These are phyloP conservation scores for Leonotis leonurus DNA, from an alignment of 257 asterid genomes.

Conservation along the genomic window DNA sequence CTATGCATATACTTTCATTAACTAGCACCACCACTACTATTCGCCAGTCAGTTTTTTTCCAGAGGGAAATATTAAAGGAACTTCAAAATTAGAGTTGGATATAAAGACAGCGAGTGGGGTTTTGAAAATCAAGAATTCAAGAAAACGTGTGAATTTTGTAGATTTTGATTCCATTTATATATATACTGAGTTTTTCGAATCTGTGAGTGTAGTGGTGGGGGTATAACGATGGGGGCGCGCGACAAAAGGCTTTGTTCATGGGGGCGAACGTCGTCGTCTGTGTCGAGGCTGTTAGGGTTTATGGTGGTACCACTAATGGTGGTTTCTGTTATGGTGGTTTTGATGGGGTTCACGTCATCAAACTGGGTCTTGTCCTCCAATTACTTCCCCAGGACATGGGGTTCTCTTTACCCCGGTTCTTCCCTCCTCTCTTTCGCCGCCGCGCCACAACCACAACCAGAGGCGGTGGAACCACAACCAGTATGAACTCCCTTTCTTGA, in stretches of 20 bases:
- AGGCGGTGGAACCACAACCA: constrained; percentile 15
- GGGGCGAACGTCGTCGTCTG: constrained; percentile 34
- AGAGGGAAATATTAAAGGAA: neutral
- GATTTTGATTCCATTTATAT: neutral
- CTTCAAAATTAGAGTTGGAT: neutral
- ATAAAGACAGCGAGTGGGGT: neutral
- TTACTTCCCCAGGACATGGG: constrained; percentile 33
- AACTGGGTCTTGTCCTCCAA: constrained; percentile 23
- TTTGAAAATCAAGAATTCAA: constrained; percentile 5
- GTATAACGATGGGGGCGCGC: constrained; percentile 28
- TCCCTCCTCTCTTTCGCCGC: too few species aligned
- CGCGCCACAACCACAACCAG: neutral
- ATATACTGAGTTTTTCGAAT: neutral
- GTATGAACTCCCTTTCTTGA: constrained; percentile 1
- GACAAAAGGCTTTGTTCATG: constrained; percentile 26
- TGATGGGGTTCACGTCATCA: constrained; percentile 23
- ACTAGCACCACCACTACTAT: neutral
- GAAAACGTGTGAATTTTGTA: neutral
- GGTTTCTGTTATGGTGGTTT: constrained; percentile 27
- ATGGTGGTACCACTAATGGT: constrained; percentile 39
- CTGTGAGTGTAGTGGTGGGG: too few species aligned
- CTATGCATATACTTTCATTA: neutral
- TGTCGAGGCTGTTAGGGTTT: constrained; percentile 41
- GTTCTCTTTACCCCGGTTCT: constrained; percentile 11
- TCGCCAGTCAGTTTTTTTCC: neutral